Evolutionary conservation across 495 filamentous ascomycete genomes (phyloP).

Genomic region (Penicillium dipodomyicola): DNA sequence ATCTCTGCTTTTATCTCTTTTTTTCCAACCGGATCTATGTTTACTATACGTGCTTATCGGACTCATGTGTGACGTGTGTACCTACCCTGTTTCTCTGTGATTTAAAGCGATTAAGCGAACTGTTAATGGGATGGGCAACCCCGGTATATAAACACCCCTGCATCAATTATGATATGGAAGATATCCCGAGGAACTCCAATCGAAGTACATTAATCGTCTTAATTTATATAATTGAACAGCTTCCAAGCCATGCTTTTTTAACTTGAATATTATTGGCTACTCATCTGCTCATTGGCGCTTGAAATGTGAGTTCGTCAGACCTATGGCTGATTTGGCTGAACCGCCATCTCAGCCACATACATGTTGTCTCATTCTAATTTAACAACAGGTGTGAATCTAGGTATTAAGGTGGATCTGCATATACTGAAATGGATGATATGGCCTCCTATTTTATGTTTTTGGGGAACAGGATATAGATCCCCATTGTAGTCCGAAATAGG

Average conservation of each 20-base stretch:
- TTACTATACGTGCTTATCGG: constrained; percentile 21
- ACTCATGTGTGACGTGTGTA: constrained; percentile 36
- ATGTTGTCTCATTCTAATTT: constrained; percentile 1
- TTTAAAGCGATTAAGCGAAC: constrained; percentile 23
- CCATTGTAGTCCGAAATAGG: neutral
- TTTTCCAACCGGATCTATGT: constrained; percentile 17
- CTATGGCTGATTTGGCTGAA: neutral
- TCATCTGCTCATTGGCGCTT: neutral
- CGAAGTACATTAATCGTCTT: neutral
- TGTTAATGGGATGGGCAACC: constrained; percentile 22
- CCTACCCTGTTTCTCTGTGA: constrained; percentile 23
- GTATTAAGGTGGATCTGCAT: neutral
- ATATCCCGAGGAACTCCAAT: neutral
- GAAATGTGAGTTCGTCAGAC: neutral
- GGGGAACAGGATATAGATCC: neutral
- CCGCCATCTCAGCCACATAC: constrained; percentile 5
- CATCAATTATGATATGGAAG: constrained; percentile 10
- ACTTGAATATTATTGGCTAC: neutral
- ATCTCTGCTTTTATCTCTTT: constrained; percentile 11
- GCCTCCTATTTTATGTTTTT: neutral
- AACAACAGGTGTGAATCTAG: neutral
- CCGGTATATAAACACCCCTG: constrained; percentile 12
- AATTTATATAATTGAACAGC: neutral
- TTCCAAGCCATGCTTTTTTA: neutral
- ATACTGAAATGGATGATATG: neutral